Evolutionary conservation across 345 rosid species (phyloP), one percentile per base, ranked within the genome.

Genomic region (Tarenaya hassleriana): DNA sequence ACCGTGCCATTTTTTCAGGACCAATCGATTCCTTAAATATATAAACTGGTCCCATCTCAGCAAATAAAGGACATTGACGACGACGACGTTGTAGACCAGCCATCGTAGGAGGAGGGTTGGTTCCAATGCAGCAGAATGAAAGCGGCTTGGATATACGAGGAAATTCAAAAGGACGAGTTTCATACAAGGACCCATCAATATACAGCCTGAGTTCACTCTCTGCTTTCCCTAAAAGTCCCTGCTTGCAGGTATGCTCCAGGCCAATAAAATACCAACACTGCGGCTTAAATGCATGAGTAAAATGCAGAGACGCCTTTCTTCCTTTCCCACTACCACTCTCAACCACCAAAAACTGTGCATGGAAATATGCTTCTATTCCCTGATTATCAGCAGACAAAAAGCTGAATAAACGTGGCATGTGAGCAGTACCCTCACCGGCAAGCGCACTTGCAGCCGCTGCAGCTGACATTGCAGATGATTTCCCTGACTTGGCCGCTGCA

Each of bases 391-490:
- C 88, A 38, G 98, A 80, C 55, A 92, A 75, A 76, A 92, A 92
- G 76, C 99, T 88, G 69, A 92, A 92, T 61, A 92, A 62, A 56
- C 99, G 84, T 51, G 98, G 98, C 98, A 92, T 92, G 64, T 92
- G 97, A 21, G 87, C 85, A 14, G 94, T 85, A 58, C 98, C 97
- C 80, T 92, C 98, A 42, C 98, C 98, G 62, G 97, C 98, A 41
- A 92, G 94, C 16, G 97, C 95, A 83, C 95, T 88, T 32, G 98
- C 98, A 65, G 98, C 98, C 42, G 98, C 98, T 64, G 98, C 97
- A 69, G 97, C 97, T 33, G 97, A 92, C 97, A 92, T 85, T 21
- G 98, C 95, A 49, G 97, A 92, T 66, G 97, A 79, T 80, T 92
- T 88, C 56, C 97, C 98, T 14, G 97, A 88, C 77, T 77, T 92